Conservation (phyloP, 2,329 filamentous ascomycete genomes). For the Alternaria sp. region DNA sequence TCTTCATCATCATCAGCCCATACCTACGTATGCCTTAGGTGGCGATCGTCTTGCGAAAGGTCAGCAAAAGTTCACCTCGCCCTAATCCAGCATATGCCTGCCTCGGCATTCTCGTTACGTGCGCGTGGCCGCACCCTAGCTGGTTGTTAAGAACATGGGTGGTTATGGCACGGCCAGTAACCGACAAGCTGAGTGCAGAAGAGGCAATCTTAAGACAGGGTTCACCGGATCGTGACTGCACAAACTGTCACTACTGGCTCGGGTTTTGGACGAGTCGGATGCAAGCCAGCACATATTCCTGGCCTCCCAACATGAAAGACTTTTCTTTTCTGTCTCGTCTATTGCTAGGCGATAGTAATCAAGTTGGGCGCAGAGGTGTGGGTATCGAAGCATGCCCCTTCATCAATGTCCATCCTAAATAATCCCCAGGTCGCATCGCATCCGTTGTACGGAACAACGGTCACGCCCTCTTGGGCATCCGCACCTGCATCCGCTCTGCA, state of each 20-base stretch:
- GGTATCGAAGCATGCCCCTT: background rate
- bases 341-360: constrained; percentile 1
- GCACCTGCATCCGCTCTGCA: constrained; percentile 10
- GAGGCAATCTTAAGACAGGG: constrained; percentile 1
- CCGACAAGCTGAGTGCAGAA: background rate
- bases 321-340: constrained; percentile 6
- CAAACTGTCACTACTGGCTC: constrained; percentile 6
- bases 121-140: constrained; percentile 2
- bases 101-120: constrained; percentile 6
- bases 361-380: background rate
- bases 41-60: constrained; percentile 2
- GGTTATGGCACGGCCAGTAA: background rate
- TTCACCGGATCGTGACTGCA: constrained; percentile 3
- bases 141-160: constrained; percentile 3
- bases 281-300: constrained; percentile 9
- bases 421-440: background rate
- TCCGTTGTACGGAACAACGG: background rate
- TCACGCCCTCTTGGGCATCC: constrained; percentile 5
- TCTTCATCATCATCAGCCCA: constrained; percentile 8
- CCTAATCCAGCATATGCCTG: constrained; percentile 7
- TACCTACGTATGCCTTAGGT: background rate
- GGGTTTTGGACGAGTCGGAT: constrained; percentile 15
- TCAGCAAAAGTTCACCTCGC: background rate
- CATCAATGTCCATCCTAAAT: too few relatives aligned
- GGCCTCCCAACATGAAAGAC: background rate